Evolutionary conservation across 2,329 filamentous ascomycete species (phyloP).

Genomic region (Penicillium sp.): DNA sequence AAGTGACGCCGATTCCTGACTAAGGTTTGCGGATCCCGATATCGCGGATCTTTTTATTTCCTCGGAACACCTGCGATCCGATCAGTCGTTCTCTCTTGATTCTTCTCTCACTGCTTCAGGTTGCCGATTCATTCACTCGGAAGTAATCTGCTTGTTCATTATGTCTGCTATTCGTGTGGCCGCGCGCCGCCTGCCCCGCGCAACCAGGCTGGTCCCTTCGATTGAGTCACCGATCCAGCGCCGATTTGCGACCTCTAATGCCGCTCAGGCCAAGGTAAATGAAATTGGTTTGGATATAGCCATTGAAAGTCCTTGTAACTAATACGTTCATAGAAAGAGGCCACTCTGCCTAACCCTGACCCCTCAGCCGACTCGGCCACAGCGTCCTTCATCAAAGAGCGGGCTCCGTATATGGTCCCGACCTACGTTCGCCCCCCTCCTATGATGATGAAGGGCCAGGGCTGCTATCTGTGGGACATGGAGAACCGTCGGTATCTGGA

Average conservation of each 20-base stretch:
- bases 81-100: constrained; percentile 16
- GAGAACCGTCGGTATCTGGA: constrained; percentile 90
- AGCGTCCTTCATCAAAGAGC: constrained; percentile 69
- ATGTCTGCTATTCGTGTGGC: constrained; percentile 38
- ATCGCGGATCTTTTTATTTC: constrained; percentile 2
- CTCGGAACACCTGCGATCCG: background rate
- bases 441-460: constrained; percentile 84
- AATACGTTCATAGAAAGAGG: constrained; percentile 43
- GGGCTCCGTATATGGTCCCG: constrained; percentile 87
- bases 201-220: constrained; percentile 28
- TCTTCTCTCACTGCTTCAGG: constrained; percentile 1
- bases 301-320: background rate
- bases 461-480: constrained; percentile 85
- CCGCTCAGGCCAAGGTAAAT: constrained; percentile 23
- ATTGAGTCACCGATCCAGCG: constrained; percentile 35
- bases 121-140: background rate
- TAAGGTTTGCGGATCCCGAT: constrained; percentile 8
- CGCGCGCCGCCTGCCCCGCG: constrained; percentile 35
- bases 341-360: constrained; percentile 66
- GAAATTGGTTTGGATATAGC: background rate
- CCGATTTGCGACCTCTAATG: constrained; percentile 34
- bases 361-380: constrained; percentile 73
- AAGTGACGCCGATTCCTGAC: constrained; percentile 12
- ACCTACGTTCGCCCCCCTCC: constrained; percentile 90
- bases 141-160: constrained; percentile 1